Evolutionary conservation across 2,329 filamentous ascomycete species (phyloP).

Genomic region (Colletotrichum theobromicola): DNA sequence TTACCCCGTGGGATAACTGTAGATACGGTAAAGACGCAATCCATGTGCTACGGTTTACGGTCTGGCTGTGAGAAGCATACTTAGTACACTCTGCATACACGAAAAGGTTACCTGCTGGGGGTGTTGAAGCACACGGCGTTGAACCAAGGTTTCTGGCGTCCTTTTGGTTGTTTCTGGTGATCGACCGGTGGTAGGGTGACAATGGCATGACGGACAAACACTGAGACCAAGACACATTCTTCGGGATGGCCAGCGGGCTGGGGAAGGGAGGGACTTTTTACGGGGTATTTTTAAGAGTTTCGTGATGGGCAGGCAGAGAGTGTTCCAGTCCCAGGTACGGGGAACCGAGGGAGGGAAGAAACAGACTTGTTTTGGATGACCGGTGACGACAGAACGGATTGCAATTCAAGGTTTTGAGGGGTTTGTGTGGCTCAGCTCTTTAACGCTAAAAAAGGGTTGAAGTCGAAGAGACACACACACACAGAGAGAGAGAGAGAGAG

Average conservation of each 20-base stretch:
- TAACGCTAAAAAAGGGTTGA: background rate
- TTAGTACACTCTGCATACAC: background rate
- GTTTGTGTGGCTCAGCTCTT: background rate
- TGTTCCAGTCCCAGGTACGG: background rate
- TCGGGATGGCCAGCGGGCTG: background rate
- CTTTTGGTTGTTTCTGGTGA: background rate
- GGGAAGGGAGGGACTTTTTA: background rate
- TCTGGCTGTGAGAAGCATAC: background rate
- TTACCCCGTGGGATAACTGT: background rate
- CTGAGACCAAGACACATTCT: background rate
- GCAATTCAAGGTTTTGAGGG: constrained; percentile 1
- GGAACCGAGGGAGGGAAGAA: background rate
- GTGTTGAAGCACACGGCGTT: background rate
- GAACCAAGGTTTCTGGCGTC: background rate
- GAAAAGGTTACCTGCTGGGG: background rate
- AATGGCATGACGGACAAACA: background rate
- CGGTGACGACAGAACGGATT: background rate
- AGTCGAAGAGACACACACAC: too few relatives aligned
- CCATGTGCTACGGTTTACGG: background rate
- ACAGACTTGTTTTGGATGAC: background rate
- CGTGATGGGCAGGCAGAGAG: background rate
- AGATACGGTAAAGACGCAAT: background rate
- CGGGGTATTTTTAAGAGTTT: background rate
- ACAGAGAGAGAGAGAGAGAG: background rate
- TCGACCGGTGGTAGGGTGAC: background rate